phyloP scores from a whole-genome alignment of 805 yeast genomes.

The Babjeviella inositovora region DNA sequence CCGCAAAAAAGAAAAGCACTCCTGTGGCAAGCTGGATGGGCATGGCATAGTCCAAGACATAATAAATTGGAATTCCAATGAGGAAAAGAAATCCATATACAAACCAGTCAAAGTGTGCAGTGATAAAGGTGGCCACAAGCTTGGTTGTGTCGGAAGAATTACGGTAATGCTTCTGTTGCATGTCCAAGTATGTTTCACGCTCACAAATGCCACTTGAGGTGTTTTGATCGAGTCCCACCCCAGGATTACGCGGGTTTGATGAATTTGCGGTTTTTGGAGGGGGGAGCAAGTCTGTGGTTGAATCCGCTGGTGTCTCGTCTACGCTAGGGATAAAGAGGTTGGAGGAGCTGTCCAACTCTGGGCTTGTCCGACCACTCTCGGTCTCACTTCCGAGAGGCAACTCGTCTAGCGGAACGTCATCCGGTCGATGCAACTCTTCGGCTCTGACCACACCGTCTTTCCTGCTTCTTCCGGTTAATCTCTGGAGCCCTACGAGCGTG shows the following conservation, averaged over 20 bases:
- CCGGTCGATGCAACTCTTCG: too few relatives aligned
- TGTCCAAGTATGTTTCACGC: slow-evolving; percentile 2
- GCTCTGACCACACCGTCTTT: too few relatives aligned
- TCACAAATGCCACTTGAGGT: too few relatives aligned
- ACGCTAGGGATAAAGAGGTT: too few relatives aligned
- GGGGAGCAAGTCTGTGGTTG: too few relatives aligned
- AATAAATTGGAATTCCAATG: slow-evolving; percentile 46
- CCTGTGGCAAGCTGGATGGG: slow-evolving; percentile 50
- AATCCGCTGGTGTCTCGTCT: too few relatives aligned
- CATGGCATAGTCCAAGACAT: slow-evolving; percentile 35
- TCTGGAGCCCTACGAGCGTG: slow-evolving; percentile 23
- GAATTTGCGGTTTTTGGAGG: too few relatives aligned
- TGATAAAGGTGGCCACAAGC: slow-evolving; percentile 15
- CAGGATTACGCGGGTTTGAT: too few relatives aligned
- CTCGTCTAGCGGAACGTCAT: too few relatives aligned
- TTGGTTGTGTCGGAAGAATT: slow-evolving; percentile 6
- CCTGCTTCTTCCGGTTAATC: slow-evolving; percentile 6
- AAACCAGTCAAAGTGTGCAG: slow-evolving; percentile 37
- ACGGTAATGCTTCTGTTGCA: slow-evolving; percentile 2
- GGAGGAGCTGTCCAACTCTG: too few relatives aligned
- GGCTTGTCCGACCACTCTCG: too few relatives aligned
- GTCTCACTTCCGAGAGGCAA: slow-evolving; percentile 2
- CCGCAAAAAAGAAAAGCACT: slow-evolving; percentile 34
- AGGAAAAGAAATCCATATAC: slow-evolving; percentile 29
- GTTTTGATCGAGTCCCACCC: too few relatives aligned